Percentiles rank a stretch among this genome's conserved stretches.
Conservation (phyloP, 2,329 filamentous ascomycete genomes). For the Monilinia polystroma region DNA sequence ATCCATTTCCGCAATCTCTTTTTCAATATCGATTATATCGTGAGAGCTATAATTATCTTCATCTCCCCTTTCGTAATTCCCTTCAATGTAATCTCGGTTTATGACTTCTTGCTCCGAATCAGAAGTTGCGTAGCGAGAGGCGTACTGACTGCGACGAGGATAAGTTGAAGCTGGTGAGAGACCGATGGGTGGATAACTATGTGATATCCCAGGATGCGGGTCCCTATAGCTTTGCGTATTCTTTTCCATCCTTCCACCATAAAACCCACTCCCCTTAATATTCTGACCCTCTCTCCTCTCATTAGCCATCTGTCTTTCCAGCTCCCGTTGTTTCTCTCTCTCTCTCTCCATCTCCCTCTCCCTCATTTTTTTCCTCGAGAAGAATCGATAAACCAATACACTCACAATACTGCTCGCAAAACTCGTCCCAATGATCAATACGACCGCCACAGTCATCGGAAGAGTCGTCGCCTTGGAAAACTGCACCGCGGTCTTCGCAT, state of each 20-base stretch:
- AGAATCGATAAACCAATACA: constrained; percentile 10
- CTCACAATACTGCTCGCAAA: constrained; percentile 2
- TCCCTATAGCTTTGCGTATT: not conserved
- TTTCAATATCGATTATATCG: constrained; percentile 13
- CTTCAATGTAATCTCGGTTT: constrained; percentile 3
- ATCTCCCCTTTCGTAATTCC: not conserved
- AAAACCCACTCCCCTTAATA: not conserved
- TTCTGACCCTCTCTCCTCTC: not conserved
- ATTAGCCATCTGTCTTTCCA: no score
- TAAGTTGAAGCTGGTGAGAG: not conserved
- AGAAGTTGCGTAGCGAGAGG: not conserved
- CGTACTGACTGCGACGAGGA: not conserved
- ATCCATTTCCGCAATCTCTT: constrained; percentile 16
- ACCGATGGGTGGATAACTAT: not conserved
- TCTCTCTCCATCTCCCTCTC: not conserved
- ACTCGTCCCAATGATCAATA: constrained; percentile 8
- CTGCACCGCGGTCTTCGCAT: not conserved
- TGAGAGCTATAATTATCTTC: not conserved
- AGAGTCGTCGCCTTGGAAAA: constrained; percentile 3
- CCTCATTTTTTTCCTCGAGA: not conserved
- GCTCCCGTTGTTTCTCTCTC: not conserved
- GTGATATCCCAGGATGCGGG: not conserved
- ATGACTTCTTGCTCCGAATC: not conserved
- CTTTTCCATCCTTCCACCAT: not conserved
- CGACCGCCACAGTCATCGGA: constrained; percentile 7